A percentile compares a stretch with the other conserved stretches of the same genome.
These are phyloP conservation scores for Medicago ruthenica DNA, from an alignment of 306 rosid genomes.

Conservation along the genomic window DNA sequence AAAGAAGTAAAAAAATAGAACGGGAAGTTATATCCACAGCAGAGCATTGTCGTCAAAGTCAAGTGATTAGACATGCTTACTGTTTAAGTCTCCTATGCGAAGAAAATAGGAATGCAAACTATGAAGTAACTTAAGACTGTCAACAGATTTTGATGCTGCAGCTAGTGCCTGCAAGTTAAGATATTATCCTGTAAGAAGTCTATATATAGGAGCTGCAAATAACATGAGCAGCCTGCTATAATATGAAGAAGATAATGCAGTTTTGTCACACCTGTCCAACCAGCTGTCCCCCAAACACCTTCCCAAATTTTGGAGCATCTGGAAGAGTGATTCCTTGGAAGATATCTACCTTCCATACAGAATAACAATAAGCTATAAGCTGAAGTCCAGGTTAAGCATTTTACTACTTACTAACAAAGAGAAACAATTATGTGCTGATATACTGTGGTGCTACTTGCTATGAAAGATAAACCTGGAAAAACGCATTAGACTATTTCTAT, in stretches of 20 bases:
- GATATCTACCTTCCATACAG: conserved; percentile 64
- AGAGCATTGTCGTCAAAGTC: conserved; percentile 33
- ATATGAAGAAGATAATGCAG: conserved; percentile 38
- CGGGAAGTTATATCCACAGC: conserved; percentile 1
- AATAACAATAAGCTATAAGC: conserved; percentile 33
- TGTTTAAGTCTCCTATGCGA: conserved; percentile 74
- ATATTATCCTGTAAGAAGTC: conserved; percentile 42
- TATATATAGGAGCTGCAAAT: conserved; percentile 33
- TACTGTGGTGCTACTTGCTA: conserved; percentile 1
- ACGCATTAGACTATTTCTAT: background rate
- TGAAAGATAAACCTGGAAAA: conserved; percentile 3
- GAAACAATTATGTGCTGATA: conserved; percentile 3
- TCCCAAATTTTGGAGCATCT: conserved; percentile 83
- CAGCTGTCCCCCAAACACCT: conserved; percentile 94
- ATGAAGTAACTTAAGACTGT: conserved; percentile 73
- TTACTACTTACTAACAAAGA: conserved; percentile 19
- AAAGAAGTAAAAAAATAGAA: conserved; percentile 18
- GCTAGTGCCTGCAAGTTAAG: conserved; percentile 80
- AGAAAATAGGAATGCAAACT: conserved; percentile 90
- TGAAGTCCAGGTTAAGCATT: conserved; percentile 11
- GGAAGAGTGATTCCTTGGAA: conserved; percentile 83
- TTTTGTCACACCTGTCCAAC: conserved; percentile 84
- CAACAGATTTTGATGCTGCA: conserved; percentile 95
- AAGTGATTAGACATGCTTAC: conserved; percentile 61
- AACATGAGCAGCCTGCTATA: conserved; percentile 32